phyloP scores from a whole-genome alignment of 805 yeast species.

The Sugiyamaella smithiae region DNA sequence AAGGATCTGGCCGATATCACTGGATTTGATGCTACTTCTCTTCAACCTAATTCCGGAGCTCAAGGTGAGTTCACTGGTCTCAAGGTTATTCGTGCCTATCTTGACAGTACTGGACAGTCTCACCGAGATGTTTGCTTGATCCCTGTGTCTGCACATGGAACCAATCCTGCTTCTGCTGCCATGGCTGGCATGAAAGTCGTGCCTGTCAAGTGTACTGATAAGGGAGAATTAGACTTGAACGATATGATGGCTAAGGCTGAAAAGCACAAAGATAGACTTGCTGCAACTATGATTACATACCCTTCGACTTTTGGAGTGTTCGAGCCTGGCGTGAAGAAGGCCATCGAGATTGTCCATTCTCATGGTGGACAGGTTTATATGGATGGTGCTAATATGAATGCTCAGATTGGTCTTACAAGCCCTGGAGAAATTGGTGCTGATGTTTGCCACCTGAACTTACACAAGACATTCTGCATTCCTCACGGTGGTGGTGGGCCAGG shows the following conservation, averaged over 20 bases:
- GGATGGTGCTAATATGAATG: conserved; percentile 99
- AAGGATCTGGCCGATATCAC: conserved; percentile 86
- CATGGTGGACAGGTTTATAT: conserved; percentile 94
- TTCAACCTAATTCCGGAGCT: conserved; percentile 98
- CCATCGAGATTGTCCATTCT: conserved; percentile 79
- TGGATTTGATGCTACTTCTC: conserved; percentile 85
- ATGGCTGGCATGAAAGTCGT: conserved; percentile 96
- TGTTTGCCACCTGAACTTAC: conserved; percentile 94
- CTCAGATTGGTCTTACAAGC: conserved; percentile 94
- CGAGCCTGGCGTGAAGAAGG: conserved; percentile 84
- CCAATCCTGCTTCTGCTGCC: conserved; percentile 97
- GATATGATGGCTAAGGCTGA: conserved; percentile 74
- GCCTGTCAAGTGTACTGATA: conserved; percentile 80
- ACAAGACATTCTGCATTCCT: conserved; percentile 95
- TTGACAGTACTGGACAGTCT: conserved; percentile 64
- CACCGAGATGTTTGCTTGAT: conserved; percentile 84
- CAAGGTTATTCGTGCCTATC: conserved; percentile 76
- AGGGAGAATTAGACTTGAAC: conserved; percentile 76
- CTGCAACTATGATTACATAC: conserved; percentile 94
- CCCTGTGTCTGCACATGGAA: conserved; percentile 97
- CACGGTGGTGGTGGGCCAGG: conserved; percentile 99
- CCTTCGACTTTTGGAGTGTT: conserved; percentile 97
- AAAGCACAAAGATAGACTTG: conserved; percentile 65
- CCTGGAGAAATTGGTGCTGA: conserved; percentile 99
- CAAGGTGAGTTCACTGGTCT: conserved; percentile 97